These are phyloP conservation scores for Handroanthus guayacan DNA, from an alignment of 257 asterid species.

Conservation along the genomic window DNA sequence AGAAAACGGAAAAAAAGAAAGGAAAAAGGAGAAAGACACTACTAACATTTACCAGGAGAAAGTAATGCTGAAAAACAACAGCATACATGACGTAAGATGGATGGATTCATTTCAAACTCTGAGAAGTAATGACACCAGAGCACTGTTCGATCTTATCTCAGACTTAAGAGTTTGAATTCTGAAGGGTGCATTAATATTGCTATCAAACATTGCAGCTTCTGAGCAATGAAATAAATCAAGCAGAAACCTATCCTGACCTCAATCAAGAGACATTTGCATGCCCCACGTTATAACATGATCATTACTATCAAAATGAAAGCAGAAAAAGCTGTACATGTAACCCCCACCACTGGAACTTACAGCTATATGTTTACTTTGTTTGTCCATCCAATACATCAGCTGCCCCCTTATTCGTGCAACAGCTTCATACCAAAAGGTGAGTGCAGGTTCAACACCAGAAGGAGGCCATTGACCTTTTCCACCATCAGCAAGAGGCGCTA, in stretches of 20 bases:
- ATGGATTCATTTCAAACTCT: slow-evolving; percentile 6
- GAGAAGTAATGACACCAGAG: slow-evolving; percentile 15
- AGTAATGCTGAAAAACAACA: slow-evolving; percentile 5
- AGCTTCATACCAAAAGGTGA: slow-evolving; percentile 97
- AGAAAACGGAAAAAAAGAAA: too few species aligned
- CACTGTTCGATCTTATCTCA: slow-evolving; percentile 20
- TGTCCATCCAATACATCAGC: slow-evolving; percentile 97
- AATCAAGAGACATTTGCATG: not conserved
- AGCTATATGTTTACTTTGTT: slow-evolving; percentile 95
- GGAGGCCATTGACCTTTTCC: slow-evolving; percentile 99
- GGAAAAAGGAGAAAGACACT: not conserved
- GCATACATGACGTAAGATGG: slow-evolving; percentile 10
- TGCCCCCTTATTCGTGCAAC: slow-evolving; percentile 92
- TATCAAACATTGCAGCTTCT: slow-evolving; percentile 28
- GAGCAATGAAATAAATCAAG: slow-evolving; percentile 30
- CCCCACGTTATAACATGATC: slow-evolving; percentile 30
- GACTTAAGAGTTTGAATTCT: slow-evolving; percentile 12
- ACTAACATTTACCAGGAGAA: slow-evolving; percentile 4
- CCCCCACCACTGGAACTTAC: slow-evolving; percentile 57
- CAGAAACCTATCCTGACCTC: slow-evolving; percentile 18
- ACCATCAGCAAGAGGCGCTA: slow-evolving; percentile 96
- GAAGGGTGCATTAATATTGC: slow-evolving; percentile 35
- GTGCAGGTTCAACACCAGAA: slow-evolving; percentile 91
- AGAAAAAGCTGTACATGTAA: slow-evolving; percentile 19
- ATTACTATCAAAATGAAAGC: slow-evolving; percentile 23